Base-by-base conservation (phyloP, 768 basidiomycete genomes). In the Rhizopogon salebrosus region DNA sequence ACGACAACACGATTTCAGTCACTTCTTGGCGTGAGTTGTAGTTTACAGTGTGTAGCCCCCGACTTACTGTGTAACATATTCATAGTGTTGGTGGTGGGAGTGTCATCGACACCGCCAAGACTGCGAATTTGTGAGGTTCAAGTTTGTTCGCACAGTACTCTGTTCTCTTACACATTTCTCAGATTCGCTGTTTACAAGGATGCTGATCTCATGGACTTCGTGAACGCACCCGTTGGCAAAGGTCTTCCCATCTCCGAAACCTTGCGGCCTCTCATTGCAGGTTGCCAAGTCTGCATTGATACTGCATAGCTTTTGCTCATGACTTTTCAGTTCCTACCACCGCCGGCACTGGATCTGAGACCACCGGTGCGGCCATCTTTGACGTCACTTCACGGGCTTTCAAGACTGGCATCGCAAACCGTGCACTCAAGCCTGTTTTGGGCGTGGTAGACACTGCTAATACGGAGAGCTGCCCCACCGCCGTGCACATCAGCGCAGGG, bases 391-490 rank as follows among this genome's bases (percentile, higher is more conserved):
- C 92, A 0, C 83, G 80, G 61, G 82, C 86, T 5, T 97, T 98
- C 80, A 98, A 98, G 76, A 98, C 95, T 13, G 95, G 95, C 40
- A 98, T 98, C 59, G 88, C 95, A 0, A 93, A 80, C 63, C 83
- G 95, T 35, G 92, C 94, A 3, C 72, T 98, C 71, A 92, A 95
- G 57, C 95, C 95, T 0, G 78, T 85, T 2, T 76, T 98, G 22
- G 95, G 92, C 27, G 82, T 93, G 58, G 84, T 85, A 27, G 95
- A 98, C 63, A 88, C 92, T 1, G 77, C 84, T 58, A 97, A 95
- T 73, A 98, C 95, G 2, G 89, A 89, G 57, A 84, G 82, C 6
- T 98, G 95, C 66, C 90, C 95, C 3, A 85, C 83, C n/a, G 85
- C 86, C 48, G 86, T 98, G 9, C 92, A 97, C 62, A 93, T 98